phyloP scores from a whole-genome alignment of 2,329 filamentous ascomycete genomes.

The Talaromyces rugulosus region DNA sequence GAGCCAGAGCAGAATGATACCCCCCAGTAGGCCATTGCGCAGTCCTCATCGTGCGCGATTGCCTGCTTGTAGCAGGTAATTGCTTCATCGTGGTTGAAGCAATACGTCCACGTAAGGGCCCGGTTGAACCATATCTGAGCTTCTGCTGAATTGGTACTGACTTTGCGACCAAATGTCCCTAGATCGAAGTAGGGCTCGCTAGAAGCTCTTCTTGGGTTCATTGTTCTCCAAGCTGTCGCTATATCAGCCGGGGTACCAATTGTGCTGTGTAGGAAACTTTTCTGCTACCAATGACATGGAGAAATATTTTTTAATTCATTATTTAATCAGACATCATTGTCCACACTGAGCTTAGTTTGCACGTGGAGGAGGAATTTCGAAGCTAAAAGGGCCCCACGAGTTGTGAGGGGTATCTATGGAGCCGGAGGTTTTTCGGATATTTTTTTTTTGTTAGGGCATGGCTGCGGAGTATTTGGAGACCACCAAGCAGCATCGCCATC shows the following conservation, averaged over 20 bases:
- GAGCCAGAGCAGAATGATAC: constrained; percentile 46
- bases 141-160: constrained; percentile 24
- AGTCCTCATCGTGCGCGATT: constrained; percentile 29
- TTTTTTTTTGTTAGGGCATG: background rate
- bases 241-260: background rate
- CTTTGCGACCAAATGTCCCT: constrained; percentile 30
- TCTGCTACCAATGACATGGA: background rate
- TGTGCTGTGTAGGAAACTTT: background rate
- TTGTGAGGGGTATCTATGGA: constrained; percentile 1
- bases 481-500: background rate
- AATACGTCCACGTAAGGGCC: constrained; percentile 35
- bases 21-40: constrained; percentile 44
- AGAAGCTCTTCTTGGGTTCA: constrained; percentile 12
- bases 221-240: constrained; percentile 5
- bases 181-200: constrained; percentile 30
- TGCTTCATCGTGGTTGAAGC: constrained; percentile 40
- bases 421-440: constrained; percentile 8
- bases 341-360: background rate
- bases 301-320: background rate
- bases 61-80: constrained; percentile 33
- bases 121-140: constrained; percentile 37
- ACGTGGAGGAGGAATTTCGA: background rate
- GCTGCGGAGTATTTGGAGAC: background rate
- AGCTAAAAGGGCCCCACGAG: background rate
- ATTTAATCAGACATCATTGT: background rate